Conservation (phyloP, 768 basidiomycete species). For the Pleurotus ostreatus region DNA sequence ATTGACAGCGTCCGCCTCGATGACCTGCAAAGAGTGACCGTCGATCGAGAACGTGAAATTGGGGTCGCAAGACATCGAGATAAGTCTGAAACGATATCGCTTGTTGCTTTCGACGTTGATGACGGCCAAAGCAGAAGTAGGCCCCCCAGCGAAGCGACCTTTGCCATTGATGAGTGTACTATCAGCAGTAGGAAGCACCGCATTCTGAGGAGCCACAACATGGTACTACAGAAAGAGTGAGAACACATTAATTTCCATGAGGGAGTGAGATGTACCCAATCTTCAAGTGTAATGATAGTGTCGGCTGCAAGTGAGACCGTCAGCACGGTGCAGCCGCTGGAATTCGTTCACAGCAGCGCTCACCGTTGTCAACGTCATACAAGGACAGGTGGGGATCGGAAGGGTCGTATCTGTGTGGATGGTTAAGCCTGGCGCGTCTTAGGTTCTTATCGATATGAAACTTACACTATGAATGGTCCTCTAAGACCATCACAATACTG, state of each 20-base stretch:
- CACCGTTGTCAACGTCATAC: slow-evolving; percentile 22
- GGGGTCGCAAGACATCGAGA: slow-evolving; percentile 25
- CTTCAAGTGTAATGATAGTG: slow-evolving; percentile 39
- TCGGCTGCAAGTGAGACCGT: slow-evolving; percentile 20
- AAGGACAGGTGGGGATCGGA: slow-evolving; percentile 19
- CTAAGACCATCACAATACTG: slow-evolving; percentile 38
- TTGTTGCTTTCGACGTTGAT: slow-evolving; percentile 32
- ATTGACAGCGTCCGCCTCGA: slow-evolving; percentile 39
- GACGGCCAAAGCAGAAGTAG: slow-evolving; percentile 29
- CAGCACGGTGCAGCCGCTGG: neutral
- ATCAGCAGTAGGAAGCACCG: slow-evolving; percentile 13
- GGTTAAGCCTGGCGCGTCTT: neutral
- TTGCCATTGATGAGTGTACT: slow-evolving; percentile 43
- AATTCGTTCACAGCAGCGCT: neutral
- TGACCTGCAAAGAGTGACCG: slow-evolving; percentile 29
- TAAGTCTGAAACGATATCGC: slow-evolving; percentile 34
- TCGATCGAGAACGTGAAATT: slow-evolving; percentile 27
- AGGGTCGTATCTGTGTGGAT: slow-evolving; percentile 21
- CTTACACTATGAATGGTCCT: neutral
- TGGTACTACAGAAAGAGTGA: slow-evolving; percentile 4
- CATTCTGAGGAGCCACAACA: neutral
- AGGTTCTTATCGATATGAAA: neutral
- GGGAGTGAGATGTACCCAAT: slow-evolving; percentile 22
- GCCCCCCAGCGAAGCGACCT: slow-evolving; percentile 32
- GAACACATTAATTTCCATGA: neutral